Evolutionary conservation across 2,329 filamentous ascomycete species (phyloP), one percentile per base, ranked within the genome.

Genomic region (Incumbomyces delicatus): DNA sequence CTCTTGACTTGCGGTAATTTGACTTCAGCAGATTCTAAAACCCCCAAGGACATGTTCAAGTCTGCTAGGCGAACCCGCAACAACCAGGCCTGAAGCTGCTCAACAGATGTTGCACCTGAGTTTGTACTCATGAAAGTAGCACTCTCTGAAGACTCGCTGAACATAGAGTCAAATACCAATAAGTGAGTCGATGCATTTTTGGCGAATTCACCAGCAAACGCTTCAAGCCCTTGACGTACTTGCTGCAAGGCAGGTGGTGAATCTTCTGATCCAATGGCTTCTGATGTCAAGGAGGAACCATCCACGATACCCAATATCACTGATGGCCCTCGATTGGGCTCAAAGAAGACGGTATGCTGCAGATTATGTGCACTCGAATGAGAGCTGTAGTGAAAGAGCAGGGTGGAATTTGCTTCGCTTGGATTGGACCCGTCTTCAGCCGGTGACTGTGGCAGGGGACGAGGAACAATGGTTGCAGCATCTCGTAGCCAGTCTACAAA

Each of bases 221-320:
- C 30, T 42, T 20, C n/a, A 42, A 27, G n/a, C 6, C 30, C 12
- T 33, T 27, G 8, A 16, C 33, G 10, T 17, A 27, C 40, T 18
- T 42, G 40, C 20, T 17, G 27, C 6, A 45, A 40, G 30, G 16
- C 18, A 13, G 27, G 2, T n/a, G 20, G 18, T 16, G 36, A 27
- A 16, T 17, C 63, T 50, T 72, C 72, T 49, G 36, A 6, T 18
- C 72, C 67, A 20, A 86, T 72, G 63, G 94, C 87, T 34, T 70
- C 67, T 40, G 18, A n/a, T 7, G 31, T 13, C 4, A 44, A 33
- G 4, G 18, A 22, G 31, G 13, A 18, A 13, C 85, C 87, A 65
- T 96, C 90, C 13, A 87, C 85, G 49, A 96, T 73, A 2, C 87
- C 90, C 52, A 98, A 77, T 20, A 96, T 74, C 43, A 85, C 78